Conservation (phyloP, 805 yeast species). For the Candida methanosorbosa region DNA sequence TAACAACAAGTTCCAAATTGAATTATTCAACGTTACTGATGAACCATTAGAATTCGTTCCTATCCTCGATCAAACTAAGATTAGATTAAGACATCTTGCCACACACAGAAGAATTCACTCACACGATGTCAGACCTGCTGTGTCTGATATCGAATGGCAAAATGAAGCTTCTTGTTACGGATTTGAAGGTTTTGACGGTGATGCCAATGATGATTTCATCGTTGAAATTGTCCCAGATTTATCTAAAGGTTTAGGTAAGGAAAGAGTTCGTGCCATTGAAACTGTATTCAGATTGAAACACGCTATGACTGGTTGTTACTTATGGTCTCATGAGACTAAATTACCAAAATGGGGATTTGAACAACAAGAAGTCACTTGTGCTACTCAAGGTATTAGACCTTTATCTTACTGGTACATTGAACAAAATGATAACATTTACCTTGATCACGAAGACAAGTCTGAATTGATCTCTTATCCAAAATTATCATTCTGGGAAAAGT, state of each 20-base stretch:
- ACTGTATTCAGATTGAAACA: constrained; percentile 69
- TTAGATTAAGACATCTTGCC: constrained; percentile 52
- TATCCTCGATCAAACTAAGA: constrained; percentile 58
- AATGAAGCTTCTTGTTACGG: constrained; percentile 78
- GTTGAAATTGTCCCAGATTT: constrained; percentile 58
- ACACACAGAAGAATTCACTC: constrained; percentile 69
- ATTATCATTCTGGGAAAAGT: constrained; percentile 47
- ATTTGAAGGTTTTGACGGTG: constrained; percentile 67
- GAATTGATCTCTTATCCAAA: constrained; percentile 44
- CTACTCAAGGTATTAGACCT: constrained; percentile 54
- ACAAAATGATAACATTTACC: constrained; percentile 45
- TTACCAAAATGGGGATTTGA: constrained; percentile 79
- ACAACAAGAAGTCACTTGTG: constrained; percentile 81
- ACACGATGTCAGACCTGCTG: constrained; percentile 77
- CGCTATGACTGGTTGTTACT: constrained; percentile 70
- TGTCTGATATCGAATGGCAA: constrained; percentile 73
- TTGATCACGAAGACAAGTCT: constrained; percentile 30
- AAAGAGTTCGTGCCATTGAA: constrained; percentile 52
- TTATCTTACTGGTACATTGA: constrained; percentile 70
- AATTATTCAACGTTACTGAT: constrained; percentile 52
- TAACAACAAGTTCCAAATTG: constrained; percentile 67
- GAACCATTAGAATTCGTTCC: constrained; percentile 53
- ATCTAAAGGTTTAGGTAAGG: constrained; percentile 45
- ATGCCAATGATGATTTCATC: constrained; percentile 75
- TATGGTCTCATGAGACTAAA: constrained; percentile 68